A percentile compares a stretch with the other conserved stretches of the same genome.
These are phyloP conservation scores for Globisporangium paddicum DNA, from an alignment of 352 stramenopile species.

Conservation along the genomic window DNA sequence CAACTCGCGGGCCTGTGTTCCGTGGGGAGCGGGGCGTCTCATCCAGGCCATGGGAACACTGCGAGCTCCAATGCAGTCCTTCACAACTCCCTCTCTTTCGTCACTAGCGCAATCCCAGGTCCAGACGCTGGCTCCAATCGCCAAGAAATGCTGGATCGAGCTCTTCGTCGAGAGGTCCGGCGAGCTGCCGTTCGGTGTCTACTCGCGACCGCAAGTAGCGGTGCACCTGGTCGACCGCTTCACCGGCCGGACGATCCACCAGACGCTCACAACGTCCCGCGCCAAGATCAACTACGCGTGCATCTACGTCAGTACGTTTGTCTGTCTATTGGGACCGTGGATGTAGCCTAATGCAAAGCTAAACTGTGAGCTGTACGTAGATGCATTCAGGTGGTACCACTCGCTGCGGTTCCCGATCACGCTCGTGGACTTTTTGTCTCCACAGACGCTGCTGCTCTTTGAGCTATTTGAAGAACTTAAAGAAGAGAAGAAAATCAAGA, in stretches of 20 bases:
- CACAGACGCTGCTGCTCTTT: conserved; percentile 42
- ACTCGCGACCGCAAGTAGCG: conserved; percentile 33
- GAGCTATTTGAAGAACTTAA: conserved; percentile 42
- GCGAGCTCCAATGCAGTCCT: neutral
- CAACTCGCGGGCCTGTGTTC: conserved; percentile 12
- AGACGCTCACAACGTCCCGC: conserved; percentile 18
- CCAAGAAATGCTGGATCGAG: conserved; percentile 22
- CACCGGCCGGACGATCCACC: conserved; percentile 34
- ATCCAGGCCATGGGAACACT: conserved; percentile 7
- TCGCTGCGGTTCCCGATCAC: conserved; percentile 23
- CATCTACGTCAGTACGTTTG: conserved; percentile 11
- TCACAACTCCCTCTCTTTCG: neutral
- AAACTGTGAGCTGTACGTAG: conserved; percentile 12
- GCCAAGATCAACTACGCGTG: conserved; percentile 9
- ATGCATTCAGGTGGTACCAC: conserved; percentile 56
- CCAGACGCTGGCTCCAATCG: conserved; percentile 1
- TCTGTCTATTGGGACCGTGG: neutral
- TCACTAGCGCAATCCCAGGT: neutral
- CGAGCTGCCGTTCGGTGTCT: conserved; percentile 45
- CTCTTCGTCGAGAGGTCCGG: conserved; percentile 42
- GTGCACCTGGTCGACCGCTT: conserved; percentile 50
- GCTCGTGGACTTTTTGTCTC: conserved; percentile 31
- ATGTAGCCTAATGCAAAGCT: neutral
- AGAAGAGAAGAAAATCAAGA: conserved; percentile 2
- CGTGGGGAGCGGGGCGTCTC: conserved; percentile 2